Conservation (phyloP, 306 rosid genomes). For the Abrus precatorius region DNA sequence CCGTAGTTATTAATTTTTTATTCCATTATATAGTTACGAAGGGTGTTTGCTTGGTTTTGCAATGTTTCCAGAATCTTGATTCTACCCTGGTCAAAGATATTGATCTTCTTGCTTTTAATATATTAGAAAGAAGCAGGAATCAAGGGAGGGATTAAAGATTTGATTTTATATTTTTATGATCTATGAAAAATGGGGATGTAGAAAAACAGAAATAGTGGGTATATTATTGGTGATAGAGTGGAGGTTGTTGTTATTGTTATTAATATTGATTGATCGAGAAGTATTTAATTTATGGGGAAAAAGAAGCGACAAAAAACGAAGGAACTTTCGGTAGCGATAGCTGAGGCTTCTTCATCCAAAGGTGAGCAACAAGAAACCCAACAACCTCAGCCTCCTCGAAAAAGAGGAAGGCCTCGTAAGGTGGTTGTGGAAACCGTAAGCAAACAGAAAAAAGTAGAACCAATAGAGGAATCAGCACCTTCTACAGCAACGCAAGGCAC, state of each 20-base stretch:
- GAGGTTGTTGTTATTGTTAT: background rate
- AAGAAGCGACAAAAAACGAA: conserved; percentile 76
- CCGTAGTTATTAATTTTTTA: conserved; percentile 33
- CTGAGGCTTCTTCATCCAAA: conserved; percentile 76
- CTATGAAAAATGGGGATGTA: background rate
- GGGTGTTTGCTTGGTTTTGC: conserved; percentile 29
- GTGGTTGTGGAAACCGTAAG: conserved; percentile 48
- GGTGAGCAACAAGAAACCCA: conserved; percentile 48
- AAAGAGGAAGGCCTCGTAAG: conserved; percentile 93
- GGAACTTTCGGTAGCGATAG: conserved; percentile 81
- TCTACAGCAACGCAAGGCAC: conserved; percentile 30
- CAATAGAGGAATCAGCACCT: conserved; percentile 5
- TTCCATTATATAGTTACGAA: conserved; percentile 26
- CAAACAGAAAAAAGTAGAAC: conserved; percentile 33
- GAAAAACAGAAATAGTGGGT: conserved; percentile 4
- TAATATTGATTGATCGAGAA: conserved; percentile 23
- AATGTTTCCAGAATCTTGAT: conserved; percentile 51
- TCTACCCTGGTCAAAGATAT: conserved; percentile 60
- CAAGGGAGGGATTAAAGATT: too few relatives aligned
- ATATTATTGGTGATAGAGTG: conserved; percentile 2
- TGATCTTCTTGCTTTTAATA: conserved; percentile 43
- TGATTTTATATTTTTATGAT: background rate
- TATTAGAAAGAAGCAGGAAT: background rate
- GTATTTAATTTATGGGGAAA: conserved; percentile 68
- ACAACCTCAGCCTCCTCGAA: conserved; percentile 65